Conservation (phyloP, 805 yeast species). For the Yarrowia osloensis region DNA sequence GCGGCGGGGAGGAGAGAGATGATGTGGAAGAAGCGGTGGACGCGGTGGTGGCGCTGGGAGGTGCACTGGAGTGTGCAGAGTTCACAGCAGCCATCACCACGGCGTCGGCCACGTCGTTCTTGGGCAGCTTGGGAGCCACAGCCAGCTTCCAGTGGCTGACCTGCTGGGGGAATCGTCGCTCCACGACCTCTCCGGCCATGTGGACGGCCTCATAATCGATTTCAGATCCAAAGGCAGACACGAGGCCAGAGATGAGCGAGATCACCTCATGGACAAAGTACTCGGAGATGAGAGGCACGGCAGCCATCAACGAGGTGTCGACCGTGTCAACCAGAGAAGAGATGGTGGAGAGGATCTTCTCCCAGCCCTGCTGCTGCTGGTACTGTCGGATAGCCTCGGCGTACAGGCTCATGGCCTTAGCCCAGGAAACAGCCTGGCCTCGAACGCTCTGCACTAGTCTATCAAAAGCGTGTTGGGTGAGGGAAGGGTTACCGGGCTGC, state of each 20-base stretch:
- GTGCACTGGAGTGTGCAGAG: slow-evolving; percentile 12
- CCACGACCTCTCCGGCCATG: slow-evolving; percentile 29
- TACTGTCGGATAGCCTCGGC: slow-evolving; percentile 31
- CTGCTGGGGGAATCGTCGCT: slow-evolving; percentile 30
- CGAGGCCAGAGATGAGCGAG: slow-evolving; percentile 21
- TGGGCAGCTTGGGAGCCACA: slow-evolving; percentile 23
- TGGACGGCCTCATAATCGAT: slow-evolving; percentile 28
- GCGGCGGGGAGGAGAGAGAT: slow-evolving; percentile 24
- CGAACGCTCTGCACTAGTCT: slow-evolving; percentile 19
- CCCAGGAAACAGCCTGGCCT: slow-evolving; percentile 28
- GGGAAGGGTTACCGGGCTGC: slow-evolving; percentile 28
- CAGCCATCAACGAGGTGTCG: slow-evolving; percentile 29
- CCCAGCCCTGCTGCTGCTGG: slow-evolving; percentile 31
- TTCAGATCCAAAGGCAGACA: slow-evolving; percentile 24
- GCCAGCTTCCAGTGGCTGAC: slow-evolving; percentile 4
- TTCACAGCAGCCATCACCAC: slow-evolving; percentile 16
- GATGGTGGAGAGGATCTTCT: slow-evolving; percentile 26
- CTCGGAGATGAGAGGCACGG: slow-evolving; percentile 25
- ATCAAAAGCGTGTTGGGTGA: slow-evolving; percentile 28
- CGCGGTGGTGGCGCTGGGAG: slow-evolving; percentile 19
- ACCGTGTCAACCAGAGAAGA: slow-evolving; percentile 28
- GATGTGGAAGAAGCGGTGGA: slow-evolving; percentile 28
- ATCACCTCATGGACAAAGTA: slow-evolving; percentile 28
- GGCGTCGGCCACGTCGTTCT: slow-evolving; percentile 19
- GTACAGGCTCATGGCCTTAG: slow-evolving; percentile 27